phyloP scores from a whole-genome alignment of 192 early-diverging fungal species.

The Phlyctochytrium bullatum region DNA sequence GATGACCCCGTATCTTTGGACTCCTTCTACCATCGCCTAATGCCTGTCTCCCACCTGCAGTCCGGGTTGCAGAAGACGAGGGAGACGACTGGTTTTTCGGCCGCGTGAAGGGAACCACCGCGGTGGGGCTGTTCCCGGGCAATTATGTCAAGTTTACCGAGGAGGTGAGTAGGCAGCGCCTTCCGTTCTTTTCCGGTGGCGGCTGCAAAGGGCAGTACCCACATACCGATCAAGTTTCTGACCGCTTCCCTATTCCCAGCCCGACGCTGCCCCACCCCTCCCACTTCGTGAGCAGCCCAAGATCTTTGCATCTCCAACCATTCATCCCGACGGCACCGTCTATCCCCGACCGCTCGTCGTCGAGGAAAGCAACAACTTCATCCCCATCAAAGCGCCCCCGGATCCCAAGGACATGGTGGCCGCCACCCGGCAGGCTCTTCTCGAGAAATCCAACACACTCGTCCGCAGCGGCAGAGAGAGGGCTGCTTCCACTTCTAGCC shows the following conservation, averaged over 20 bases:
- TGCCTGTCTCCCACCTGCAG: too few species aligned
- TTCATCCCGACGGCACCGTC: slow-evolving; percentile 1
- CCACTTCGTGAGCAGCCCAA: too few species aligned
- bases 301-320: slow-evolving; percentile 8
- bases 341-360: neutral
- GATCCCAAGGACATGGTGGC: slow-evolving; percentile 3
- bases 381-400: neutral
- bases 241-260: slow-evolving; percentile 6
- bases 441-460: slow-evolving; percentile 2
- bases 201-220: too few species aligned
- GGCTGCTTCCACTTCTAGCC: neutral
- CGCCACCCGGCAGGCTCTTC: neutral
- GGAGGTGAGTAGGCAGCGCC: slow-evolving; percentile 1
- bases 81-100: slow-evolving; percentile 57
- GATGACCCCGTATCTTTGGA: too few species aligned
- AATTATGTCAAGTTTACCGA: slow-evolving; percentile 49
- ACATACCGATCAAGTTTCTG: too few species aligned
- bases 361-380: neutral
- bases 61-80: slow-evolving; percentile 46
- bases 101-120: slow-evolving; percentile 37
- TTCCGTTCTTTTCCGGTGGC: too few species aligned
- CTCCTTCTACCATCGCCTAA: too few species aligned
- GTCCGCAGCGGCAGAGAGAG: neutral
- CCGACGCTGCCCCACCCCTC: too few species aligned
- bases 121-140: slow-evolving; percentile 56